Conservation (phyloP, 371 early-diverging fungal genomes). For the Lichtheimia corymbifera region DNA sequence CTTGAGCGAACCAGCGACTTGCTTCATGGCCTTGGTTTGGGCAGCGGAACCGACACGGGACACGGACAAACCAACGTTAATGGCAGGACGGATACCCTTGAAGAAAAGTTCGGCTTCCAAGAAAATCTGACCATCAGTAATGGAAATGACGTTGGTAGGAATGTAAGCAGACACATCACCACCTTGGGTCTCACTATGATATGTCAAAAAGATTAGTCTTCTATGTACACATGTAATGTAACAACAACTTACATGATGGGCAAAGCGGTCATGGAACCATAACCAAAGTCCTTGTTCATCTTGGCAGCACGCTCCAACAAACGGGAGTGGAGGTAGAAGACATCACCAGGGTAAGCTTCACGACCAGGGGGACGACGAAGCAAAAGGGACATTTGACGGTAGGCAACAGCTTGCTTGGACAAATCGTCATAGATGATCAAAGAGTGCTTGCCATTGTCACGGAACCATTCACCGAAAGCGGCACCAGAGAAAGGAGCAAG, state of each 20-base stretch:
- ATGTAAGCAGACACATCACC: conserved; percentile 98
- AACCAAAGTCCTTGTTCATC: conserved; percentile 93
- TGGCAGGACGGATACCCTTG: conserved; percentile 97
- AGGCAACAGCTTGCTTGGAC: conserved; percentile 97
- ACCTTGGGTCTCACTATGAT: conserved; percentile 86
- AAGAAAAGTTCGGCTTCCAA: conserved; percentile 98
- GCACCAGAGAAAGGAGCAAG: conserved; percentile 96
- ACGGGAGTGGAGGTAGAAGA: conserved; percentile 97
- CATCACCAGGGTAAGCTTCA: conserved; percentile 98
- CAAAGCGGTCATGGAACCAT: conserved; percentile 92
- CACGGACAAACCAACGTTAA: conserved; percentile 98
- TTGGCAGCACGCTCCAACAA: conserved; percentile 96
- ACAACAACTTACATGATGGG: conserved; percentile 91
- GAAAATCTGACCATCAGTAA: conserved; percentile 91
- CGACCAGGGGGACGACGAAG: conserved; percentile 98
- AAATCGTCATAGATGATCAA: conserved; percentile 96
- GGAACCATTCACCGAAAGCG: conserved; percentile 93
- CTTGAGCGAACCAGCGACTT: conserved; percentile 97
- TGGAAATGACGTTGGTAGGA: conserved; percentile 98
- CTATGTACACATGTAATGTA: not conserved
- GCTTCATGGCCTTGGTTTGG: conserved; percentile 98
- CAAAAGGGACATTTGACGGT: conserved; percentile 96
- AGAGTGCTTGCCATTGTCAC: conserved; percentile 94
- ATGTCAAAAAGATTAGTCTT: not conserved
- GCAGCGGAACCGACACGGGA: conserved; percentile 98